Percentiles rank a stretch among this genome's conserved stretches.
Conservation (phyloP, 192 early-diverging fungal genomes). For the Coemansia reversa region DNA sequence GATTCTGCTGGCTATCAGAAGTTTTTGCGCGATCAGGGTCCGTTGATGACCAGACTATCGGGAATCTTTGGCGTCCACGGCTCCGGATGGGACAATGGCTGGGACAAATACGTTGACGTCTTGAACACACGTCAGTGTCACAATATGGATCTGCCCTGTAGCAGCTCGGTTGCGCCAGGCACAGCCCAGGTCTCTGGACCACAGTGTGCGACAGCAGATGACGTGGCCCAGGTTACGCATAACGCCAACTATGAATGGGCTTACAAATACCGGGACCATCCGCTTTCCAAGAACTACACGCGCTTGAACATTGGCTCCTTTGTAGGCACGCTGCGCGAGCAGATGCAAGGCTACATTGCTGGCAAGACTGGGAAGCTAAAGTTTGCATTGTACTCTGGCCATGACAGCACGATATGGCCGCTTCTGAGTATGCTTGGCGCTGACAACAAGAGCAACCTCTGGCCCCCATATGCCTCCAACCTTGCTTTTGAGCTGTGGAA, state of each 20-base stretch:
- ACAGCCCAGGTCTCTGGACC: conserved; percentile 6
- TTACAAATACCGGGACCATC: conserved; percentile 40
- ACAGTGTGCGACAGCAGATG: conserved; percentile 39
- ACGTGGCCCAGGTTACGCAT: conserved; percentile 26
- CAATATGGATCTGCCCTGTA: conserved; percentile 25
- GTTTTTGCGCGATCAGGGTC: conserved; percentile 36
- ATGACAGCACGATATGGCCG: conserved; percentile 53
- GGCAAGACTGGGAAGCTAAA: conserved; percentile 29
- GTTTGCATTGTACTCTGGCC: conserved; percentile 57
- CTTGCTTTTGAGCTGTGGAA: conserved; percentile 58
- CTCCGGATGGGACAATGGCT: conserved; percentile 21
- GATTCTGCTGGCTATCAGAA: conserved; percentile 23
- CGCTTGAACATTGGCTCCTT: conserved; percentile 53
- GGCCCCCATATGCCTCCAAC: conserved; percentile 60
- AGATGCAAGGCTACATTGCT: conserved; percentile 26
- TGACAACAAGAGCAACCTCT: conserved; percentile 33
- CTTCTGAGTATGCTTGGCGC: conserved; percentile 45
- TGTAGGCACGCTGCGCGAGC: conserved; percentile 42
- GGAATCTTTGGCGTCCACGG: conserved; percentile 34
- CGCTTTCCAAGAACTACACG: conserved; percentile 20
- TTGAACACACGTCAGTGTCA: conserved; percentile 49
- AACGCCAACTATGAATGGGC: conserved; percentile 37
- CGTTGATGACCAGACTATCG: conserved; percentile 37
- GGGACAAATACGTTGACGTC: conserved; percentile 44
- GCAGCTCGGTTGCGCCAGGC: conserved; percentile 1